Evolutionary conservation across 805 yeast genomes (phyloP).

Genomic region (Saturnispora diversa): DNA sequence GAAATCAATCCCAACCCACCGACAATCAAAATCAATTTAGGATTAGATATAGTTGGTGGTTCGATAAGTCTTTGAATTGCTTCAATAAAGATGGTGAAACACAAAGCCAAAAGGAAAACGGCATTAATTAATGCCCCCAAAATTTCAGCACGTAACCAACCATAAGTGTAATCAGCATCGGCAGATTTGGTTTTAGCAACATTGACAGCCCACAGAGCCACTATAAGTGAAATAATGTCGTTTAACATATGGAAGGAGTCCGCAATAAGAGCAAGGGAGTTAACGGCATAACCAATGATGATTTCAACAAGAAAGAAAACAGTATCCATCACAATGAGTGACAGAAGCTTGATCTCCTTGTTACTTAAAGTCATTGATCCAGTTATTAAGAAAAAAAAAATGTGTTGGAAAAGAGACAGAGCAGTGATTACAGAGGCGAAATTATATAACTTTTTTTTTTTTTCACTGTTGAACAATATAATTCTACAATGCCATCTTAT

Average conservation of each 20-base stretch:
- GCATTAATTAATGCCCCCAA: constrained; percentile 93
- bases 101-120: constrained; percentile 83
- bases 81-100: constrained; percentile 86
- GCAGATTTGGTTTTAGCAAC: constrained; percentile 78
- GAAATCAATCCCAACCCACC: constrained; percentile 80
- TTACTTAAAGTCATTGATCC: constrained; percentile 20
- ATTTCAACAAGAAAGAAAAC: constrained; percentile 80
- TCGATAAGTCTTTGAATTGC: constrained; percentile 83
- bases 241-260: constrained; percentile 97
- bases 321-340: constrained; percentile 70
- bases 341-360: constrained; percentile 64
- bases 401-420: no score
- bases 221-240: constrained; percentile 80
- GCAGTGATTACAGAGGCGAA: no score
- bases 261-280: constrained; percentile 89
- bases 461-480: no score
- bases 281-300: constrained; percentile 80
- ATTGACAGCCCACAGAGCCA: constrained; percentile 94
- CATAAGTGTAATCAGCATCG: constrained; percentile 86
- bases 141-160: constrained; percentile 97
- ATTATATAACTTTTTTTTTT: no score
- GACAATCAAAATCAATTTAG: constrained; percentile 72
- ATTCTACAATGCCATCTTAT: no score
- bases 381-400: no score
- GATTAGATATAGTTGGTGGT: constrained; percentile 73